Conservation (phyloP, 1,139 yeast genomes). For the Zhuliangozyma blackwelliae region DNA sequence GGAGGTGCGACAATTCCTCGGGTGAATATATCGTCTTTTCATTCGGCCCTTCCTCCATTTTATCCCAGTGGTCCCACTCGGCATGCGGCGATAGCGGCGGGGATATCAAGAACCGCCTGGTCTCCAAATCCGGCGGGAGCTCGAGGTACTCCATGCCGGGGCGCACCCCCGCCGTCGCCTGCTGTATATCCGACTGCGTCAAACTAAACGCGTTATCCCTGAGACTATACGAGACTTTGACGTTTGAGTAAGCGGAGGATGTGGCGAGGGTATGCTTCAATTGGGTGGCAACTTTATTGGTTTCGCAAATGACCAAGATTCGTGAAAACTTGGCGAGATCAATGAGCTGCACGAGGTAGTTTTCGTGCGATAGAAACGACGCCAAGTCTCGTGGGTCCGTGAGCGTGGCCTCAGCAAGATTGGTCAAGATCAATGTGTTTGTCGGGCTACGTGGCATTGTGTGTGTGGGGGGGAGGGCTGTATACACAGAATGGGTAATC, state of each 20-base stretch:
- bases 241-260: not conserved
- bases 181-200: constrained; percentile 3
- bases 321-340: constrained; percentile 33
- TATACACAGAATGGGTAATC: no score
- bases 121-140: constrained; percentile 38
- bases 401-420: constrained; percentile 18
- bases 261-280: constrained; percentile 16
- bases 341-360: constrained; percentile 30
- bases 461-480: not conserved
- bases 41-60: constrained; percentile 42
- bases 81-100: constrained; percentile 48
- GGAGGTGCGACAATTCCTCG: constrained; percentile 36
- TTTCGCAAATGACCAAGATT: constrained; percentile 32
- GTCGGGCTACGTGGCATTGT: constrained; percentile 22
- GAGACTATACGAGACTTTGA: constrained; percentile 27
- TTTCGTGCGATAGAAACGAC: constrained; percentile 19
- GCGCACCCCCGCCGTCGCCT: not conserved
- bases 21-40: constrained; percentile 34
- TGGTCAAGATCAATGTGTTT: constrained; percentile 40
- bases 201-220: constrained; percentile 25
- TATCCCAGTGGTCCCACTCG: constrained; percentile 46
- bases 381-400: constrained; percentile 24
- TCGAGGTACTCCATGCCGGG: constrained; percentile 28
- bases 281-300: constrained; percentile 17
- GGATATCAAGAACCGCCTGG: constrained; percentile 39